Percentiles rank a stretch among this genome's conserved stretches.
Evolutionary conservation across 2,329 filamentous ascomycete species (phyloP).

Genomic region (Aplosporella prunicola): DNA sequence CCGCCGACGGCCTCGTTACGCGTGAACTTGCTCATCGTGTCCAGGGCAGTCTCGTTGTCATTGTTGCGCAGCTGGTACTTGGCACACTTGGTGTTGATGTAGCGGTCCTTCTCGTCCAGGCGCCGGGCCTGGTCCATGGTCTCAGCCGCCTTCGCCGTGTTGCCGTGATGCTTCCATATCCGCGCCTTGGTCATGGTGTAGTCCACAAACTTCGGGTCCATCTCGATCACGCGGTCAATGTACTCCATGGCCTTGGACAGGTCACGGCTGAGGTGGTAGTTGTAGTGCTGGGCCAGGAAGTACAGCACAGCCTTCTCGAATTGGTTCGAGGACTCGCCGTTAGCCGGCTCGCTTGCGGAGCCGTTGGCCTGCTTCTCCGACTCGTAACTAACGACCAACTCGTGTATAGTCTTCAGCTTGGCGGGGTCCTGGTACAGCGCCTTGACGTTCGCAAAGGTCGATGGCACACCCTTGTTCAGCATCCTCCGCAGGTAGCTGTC

Average conservation of each 20-base stretch:
- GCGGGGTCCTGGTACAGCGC: conserved; percentile 69
- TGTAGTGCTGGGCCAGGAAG: conserved; percentile 95
- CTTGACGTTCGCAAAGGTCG: conserved; percentile 94
- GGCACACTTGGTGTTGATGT: conserved; percentile 96
- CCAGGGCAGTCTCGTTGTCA: conserved; percentile 74
- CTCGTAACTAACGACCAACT: conserved; percentile 70
- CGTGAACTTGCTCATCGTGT: conserved; percentile 90
- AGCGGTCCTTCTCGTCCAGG: conserved; percentile 82
- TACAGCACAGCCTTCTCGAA: conserved; percentile 77
- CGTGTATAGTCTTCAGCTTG: conserved; percentile 70
- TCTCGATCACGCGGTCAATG: conserved; percentile 72
- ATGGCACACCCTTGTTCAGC: conserved; percentile 87
- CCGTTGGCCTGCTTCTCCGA: conserved; percentile 47
- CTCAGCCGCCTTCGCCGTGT: conserved; percentile 69
- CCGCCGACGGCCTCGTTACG: conserved; percentile 81
- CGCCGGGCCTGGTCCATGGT: conserved; percentile 80
- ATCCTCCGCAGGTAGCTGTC: conserved; percentile 72
- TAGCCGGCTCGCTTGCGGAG: conserved; percentile 29
- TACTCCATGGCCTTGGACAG: conserved; percentile 71
- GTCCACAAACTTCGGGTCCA: conserved; percentile 74
- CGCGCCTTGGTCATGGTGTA: conserved; percentile 93
- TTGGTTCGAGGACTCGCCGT: conserved; percentile 43
- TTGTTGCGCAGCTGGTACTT: conserved; percentile 95
- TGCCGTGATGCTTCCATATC: conserved; percentile 84
- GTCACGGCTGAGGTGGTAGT: conserved; percentile 80